These are phyloP conservation scores for Ophiostoma pallidulum DNA, from an alignment of 2,329 filamentous ascomycete species.

Conservation along the genomic window DNA sequence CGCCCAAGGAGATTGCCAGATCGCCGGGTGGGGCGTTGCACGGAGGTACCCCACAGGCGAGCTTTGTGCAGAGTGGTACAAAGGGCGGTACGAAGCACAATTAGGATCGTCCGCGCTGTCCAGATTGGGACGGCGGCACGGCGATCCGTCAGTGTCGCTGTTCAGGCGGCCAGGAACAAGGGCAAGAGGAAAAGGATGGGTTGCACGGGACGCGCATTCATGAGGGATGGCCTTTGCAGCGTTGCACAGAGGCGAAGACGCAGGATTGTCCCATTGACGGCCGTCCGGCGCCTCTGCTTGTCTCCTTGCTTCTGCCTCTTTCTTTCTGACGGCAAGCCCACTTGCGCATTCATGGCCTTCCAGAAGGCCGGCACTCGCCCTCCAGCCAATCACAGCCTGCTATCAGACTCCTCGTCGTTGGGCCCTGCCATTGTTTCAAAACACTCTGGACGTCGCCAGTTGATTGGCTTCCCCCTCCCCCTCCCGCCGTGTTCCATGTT, in stretches of 20 bases:
- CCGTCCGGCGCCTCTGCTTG: not conserved
- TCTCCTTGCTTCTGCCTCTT: not conserved
- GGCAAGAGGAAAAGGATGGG: too few relatives aligned
- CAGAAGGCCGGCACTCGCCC: not conserved
- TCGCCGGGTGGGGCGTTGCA: constrained; percentile 7
- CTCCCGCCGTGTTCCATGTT: constrained; percentile 5
- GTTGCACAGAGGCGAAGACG: too few relatives aligned
- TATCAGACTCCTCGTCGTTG: not conserved
- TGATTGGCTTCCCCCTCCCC: constrained; percentile 6
- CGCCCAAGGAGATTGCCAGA: constrained; percentile 10
- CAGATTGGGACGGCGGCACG: constrained; percentile 1
- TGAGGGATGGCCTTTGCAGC: too few relatives aligned
- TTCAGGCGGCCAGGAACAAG: not conserved
- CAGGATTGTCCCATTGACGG: not conserved
- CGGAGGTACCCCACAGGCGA: not conserved
- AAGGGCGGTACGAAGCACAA: not conserved
- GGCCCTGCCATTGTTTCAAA: constrained; percentile 3
- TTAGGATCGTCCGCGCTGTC: constrained; percentile 7
- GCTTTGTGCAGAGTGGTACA: not conserved
- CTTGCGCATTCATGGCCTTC: too few relatives aligned
- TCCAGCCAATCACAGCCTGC: not conserved
- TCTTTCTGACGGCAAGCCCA: not conserved
- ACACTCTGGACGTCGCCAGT: not conserved
- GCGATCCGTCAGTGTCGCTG: constrained; percentile 4
- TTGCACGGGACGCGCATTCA: too few relatives aligned